phyloP scores from a whole-genome alignment of 2,329 filamentous ascomycete species.

The Fusarium longipes region DNA sequence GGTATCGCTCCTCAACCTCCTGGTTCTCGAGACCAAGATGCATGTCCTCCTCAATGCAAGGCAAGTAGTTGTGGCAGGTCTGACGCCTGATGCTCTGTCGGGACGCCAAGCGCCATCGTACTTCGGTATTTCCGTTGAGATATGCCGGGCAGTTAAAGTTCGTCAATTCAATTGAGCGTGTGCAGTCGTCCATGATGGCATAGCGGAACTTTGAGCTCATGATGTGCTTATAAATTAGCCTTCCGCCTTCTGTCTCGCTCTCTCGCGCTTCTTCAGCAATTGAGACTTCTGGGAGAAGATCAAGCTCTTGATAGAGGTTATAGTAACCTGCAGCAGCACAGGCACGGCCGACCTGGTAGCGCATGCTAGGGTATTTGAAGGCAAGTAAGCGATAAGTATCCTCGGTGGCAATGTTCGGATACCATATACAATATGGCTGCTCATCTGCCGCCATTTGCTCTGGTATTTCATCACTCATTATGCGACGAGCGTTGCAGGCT shows the following conservation, averaged over 20 bases:
- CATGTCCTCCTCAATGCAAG: conserved; percentile 21
- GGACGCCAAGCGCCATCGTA: conserved; percentile 1
- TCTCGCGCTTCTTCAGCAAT: conserved; percentile 22
- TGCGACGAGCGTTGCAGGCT: conserved; percentile 19
- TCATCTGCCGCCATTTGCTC: neutral
- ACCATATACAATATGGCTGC: conserved; percentile 26
- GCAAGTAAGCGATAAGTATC: conserved; percentile 4
- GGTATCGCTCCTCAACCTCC: neutral
- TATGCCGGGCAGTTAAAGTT: neutral
- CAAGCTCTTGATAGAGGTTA: neutral
- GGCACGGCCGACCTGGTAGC: conserved; percentile 14
- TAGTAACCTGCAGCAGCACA: conserved; percentile 18
- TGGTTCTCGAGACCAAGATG: neutral
- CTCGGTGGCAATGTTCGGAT: conserved; percentile 8
- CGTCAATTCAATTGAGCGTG: neutral
- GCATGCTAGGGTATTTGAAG: neutral
- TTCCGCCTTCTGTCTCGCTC: neutral
- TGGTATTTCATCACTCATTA: conserved; percentile 22
- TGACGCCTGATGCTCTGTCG: too few species aligned
- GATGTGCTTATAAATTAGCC: conserved; percentile 13
- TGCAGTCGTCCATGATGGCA: conserved; percentile 11
- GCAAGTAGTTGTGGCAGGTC: neutral
- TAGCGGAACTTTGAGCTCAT: conserved; percentile 7
- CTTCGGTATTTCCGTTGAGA: conserved; percentile 13
- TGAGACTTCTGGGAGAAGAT: conserved; percentile 16